A percentile compares a stretch with the other conserved stretches of the same genome.
phyloP scores from a whole-genome alignment of 176 grass and related monocot species.

The Oryza punctata region DNA sequence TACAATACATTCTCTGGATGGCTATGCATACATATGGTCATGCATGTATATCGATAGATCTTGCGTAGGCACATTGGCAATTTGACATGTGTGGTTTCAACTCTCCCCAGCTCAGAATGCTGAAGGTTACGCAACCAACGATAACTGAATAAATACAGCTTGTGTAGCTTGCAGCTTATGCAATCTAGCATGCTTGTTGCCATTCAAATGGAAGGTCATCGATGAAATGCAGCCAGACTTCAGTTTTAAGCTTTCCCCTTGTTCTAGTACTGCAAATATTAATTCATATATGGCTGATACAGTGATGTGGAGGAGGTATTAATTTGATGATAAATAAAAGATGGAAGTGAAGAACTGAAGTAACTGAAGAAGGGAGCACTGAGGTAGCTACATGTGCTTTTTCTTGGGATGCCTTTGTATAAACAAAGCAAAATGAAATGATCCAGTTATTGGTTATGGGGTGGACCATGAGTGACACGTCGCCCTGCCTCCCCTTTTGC shows the following conservation, averaged over 20 bases:
- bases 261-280: neutral
- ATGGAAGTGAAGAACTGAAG: neutral
- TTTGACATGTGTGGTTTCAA: slow-evolving; percentile 15
- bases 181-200: neutral
- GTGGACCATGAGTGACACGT: slow-evolving; percentile 35
- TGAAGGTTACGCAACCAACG: slow-evolving; percentile 16
- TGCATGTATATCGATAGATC: neutral
- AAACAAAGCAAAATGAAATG: neutral
- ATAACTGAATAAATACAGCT: neutral
- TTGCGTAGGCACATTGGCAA: slow-evolving; percentile 8
- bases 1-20: neutral
- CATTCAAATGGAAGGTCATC: neutral
- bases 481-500: slow-evolving; percentile 18
- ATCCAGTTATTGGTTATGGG: neutral
- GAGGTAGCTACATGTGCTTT: neutral
- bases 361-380: neutral
- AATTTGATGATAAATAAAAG: neutral
- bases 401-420: slow-evolving; percentile 18
- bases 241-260: neutral
- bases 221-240: neutral
- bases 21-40: neutral
- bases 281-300: neutral
- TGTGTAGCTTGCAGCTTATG: neutral
- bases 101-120: neutral
- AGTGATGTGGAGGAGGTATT: neutral